These are phyloP conservation scores for Liriodendron chinense DNA, from an alignment of 164 flowering plant species.

Conservation along the genomic window DNA sequence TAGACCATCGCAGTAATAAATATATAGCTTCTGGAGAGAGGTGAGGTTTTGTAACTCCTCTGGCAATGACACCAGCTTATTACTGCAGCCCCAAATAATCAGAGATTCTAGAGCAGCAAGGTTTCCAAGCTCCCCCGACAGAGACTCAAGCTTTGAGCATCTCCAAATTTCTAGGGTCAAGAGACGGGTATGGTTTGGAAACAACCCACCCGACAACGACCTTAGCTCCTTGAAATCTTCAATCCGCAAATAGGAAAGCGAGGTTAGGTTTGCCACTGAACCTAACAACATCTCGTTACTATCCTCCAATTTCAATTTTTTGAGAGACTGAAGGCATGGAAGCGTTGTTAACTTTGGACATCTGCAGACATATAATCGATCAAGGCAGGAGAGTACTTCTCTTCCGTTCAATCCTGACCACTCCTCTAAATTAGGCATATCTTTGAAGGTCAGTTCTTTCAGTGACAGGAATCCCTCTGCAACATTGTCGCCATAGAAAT, in stretches of 20 bases:
- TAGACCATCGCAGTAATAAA: neutral
- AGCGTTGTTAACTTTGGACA: constrained; percentile 13
- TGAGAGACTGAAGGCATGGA: constrained; percentile 9
- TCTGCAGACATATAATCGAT: neutral
- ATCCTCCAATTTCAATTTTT: neutral
- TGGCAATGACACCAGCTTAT: too few relatives aligned
- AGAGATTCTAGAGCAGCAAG: too few relatives aligned
- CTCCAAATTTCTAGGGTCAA: too few relatives aligned
- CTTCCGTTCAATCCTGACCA: constrained; percentile 6
- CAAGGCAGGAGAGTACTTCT: constrained; percentile 1
- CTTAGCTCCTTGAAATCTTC: too few relatives aligned
- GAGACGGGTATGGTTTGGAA: too few relatives aligned
- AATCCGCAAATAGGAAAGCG: too few relatives aligned
- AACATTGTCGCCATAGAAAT: neutral
- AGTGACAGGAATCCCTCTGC: constrained; percentile 7
- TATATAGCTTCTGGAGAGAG: constrained; percentile 7
- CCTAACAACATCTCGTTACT: too few relatives aligned
- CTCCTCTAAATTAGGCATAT: constrained; percentile 9
- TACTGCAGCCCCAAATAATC: accelerated
- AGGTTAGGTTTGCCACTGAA: too few relatives aligned
- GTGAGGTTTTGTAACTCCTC: too few relatives aligned
- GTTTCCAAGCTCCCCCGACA: too few relatives aligned
- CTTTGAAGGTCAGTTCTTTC: neutral
- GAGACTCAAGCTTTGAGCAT: too few relatives aligned
- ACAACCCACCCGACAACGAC: too few relatives aligned